Percentiles rank a stretch among this genome's conserved stretches.
Evolutionary conservation across 1,284 basidiomycete genomes (phyloP).

Genomic region (Boletellus dicymbophilus): DNA sequence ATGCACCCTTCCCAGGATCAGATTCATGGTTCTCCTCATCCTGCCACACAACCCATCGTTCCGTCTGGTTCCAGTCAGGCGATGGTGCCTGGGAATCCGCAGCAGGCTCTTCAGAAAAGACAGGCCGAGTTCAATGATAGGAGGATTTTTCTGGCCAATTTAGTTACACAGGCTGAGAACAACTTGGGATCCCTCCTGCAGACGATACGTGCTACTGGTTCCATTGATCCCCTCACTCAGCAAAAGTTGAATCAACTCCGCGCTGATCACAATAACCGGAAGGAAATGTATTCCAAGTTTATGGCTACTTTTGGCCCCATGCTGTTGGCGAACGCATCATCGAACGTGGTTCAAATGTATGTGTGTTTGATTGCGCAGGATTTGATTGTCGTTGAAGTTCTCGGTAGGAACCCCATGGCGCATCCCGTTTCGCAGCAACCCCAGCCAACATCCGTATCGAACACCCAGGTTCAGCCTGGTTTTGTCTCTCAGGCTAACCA

Average conservation of each 20-base stretch:
- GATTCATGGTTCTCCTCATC: slow-evolving; percentile 51
- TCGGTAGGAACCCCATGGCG: slow-evolving; percentile 20
- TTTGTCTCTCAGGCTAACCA: slow-evolving; percentile 25
- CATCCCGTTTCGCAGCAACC: slow-evolving; percentile 22
- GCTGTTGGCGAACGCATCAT: slow-evolving; percentile 19
- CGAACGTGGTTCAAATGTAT: slow-evolving; percentile 30
- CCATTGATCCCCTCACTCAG: slow-evolving; percentile 31
- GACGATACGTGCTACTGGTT: slow-evolving; percentile 15
- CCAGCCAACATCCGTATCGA: slow-evolving; percentile 15
- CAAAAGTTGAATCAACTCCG: slow-evolving; percentile 33
- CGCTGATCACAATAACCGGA: slow-evolving; percentile 35
- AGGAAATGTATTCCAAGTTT: slow-evolving; percentile 40
- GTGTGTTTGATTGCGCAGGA: slow-evolving; percentile 1
- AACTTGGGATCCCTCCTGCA: slow-evolving; percentile 14
- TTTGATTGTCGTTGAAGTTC: slow-evolving; percentile 13
- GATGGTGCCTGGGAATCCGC: slow-evolving; percentile 24
- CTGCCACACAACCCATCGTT: slow-evolving; percentile 25
- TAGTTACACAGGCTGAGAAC: slow-evolving; percentile 23
- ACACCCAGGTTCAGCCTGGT: slow-evolving; percentile 20
- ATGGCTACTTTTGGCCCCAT: slow-evolving; percentile 20
- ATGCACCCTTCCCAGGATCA: slow-evolving; percentile 43
- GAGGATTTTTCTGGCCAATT: slow-evolving; percentile 11
- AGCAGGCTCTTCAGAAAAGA: slow-evolving; percentile 20
- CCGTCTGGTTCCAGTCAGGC: slow-evolving; percentile 21
- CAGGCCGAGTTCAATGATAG: slow-evolving; percentile 28